Evolutionary conservation across 1,284 basidiomycete species (phyloP).

Genomic region (Neolentinus lepideus): DNA sequence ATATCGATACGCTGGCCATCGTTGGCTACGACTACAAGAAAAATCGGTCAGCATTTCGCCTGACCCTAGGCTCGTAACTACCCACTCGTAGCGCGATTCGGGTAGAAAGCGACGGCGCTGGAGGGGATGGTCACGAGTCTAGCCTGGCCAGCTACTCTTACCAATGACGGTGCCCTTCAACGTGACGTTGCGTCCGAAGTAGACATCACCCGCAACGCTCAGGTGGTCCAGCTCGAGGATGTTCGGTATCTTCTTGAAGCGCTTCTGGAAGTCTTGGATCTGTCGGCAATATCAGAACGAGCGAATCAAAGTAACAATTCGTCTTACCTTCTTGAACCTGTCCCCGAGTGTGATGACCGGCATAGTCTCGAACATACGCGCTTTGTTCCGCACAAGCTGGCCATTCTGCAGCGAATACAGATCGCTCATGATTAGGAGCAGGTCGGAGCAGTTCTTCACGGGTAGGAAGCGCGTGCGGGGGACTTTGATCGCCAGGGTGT

Average conservation of each 20-base stretch:
- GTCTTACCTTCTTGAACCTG: conserved; percentile 64
- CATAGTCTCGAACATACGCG: conserved; percentile 89
- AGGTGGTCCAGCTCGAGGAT: conserved; percentile 94
- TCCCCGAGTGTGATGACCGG: conserved; percentile 98
- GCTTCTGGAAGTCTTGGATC: conserved; percentile 95
- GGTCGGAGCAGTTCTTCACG: conserved; percentile 87
- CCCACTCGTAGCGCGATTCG: too few species aligned
- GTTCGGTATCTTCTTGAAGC: conserved; percentile 95
- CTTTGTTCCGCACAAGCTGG: conserved; percentile 86
- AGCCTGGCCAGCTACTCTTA: conserved; percentile 16
- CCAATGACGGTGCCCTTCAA: conserved; percentile 84
- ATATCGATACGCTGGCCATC: conserved; percentile 95
- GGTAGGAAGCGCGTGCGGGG: conserved; percentile 97
- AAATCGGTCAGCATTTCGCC: conserved; percentile 3
- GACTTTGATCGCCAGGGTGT: conserved; percentile 96
- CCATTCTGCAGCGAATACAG: conserved; percentile 95
- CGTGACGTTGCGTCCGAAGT: conserved; percentile 91
- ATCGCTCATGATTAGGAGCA: conserved; percentile 95
- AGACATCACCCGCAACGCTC: conserved; percentile 94
- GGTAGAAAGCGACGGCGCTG: too few species aligned
- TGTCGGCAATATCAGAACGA: not conserved
- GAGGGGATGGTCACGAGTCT: not conserved
- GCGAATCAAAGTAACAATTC: too few species aligned
- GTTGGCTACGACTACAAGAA: conserved; percentile 64
- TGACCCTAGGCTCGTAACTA: too few species aligned